Evolutionary conservation across 139 green algal genomes (phyloP).

Genomic region (Micractinium conductrix): DNA sequence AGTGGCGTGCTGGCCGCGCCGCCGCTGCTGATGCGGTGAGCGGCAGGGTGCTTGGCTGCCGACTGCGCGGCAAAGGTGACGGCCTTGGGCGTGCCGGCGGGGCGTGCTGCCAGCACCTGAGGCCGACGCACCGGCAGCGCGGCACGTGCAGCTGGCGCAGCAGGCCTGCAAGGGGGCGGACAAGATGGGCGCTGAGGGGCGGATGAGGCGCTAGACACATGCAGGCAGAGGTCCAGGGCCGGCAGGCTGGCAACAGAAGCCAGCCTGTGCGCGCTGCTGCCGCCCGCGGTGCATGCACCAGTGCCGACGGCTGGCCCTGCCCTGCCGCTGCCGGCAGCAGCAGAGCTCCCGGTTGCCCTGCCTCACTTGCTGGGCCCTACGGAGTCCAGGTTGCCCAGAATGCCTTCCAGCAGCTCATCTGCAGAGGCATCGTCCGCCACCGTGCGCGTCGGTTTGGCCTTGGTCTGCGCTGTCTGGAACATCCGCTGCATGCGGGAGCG

Average conservation of each 20-base stretch:
- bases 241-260: no score
- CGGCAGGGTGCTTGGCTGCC: background rate
- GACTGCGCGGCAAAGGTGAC: conserved; percentile 37
- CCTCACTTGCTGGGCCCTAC: background rate
- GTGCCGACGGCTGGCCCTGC: background rate
- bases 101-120: background rate
- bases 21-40: background rate
- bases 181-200: no score
- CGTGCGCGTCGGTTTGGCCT: conserved; percentile 23
- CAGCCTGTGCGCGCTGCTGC: no score
- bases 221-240: no score
- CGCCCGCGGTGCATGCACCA: background rate
- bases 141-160: background rate
- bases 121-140: background rate
- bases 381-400: conserved; percentile 68
- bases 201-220: no score
- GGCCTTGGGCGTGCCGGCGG: conserved; percentile 23
- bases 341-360: no score
- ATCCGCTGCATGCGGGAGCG: conserved; percentile 63
- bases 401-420: conserved; percentile 84
- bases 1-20: background rate
- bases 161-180: background rate
- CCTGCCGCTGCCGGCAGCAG: no score
- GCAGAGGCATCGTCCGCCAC: conserved; percentile 43
- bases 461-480: conserved; percentile 57